Conservation (phyloP, 31 red algal species). For the Asparagopsis taxiformis region DNA sequence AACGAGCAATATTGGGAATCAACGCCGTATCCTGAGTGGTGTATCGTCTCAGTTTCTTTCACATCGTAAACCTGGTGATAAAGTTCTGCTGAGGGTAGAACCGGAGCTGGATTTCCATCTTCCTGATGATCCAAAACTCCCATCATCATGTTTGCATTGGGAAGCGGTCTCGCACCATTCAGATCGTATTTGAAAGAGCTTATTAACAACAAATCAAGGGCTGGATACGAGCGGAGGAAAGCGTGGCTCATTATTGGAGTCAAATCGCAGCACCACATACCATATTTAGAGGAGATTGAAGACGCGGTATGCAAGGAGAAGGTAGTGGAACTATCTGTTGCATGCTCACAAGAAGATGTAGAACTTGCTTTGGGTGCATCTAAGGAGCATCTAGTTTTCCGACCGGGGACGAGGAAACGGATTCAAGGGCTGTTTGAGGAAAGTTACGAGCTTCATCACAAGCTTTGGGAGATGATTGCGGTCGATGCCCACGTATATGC, state of each 20-base stretch:
- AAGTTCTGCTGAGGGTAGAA: no score
- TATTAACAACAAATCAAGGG: neutral
- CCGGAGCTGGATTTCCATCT: no score
- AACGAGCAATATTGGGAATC: no score
- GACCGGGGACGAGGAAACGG: constrained; percentile 4
- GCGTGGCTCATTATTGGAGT: constrained; percentile 23
- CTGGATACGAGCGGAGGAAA: neutral
- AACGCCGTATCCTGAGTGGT: no score
- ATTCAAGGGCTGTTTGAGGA: neutral
- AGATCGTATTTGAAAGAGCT: constrained; percentile 14
- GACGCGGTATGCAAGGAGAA: constrained; percentile 17
- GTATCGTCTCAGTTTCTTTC: no score
- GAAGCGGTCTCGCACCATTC: constrained; percentile 15
- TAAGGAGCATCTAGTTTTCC: neutral
- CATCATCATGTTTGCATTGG: constrained; percentile 17
- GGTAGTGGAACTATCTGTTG: constrained; percentile 16
- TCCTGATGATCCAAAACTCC: constrained; percentile 1
- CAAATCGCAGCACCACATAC: constrained; percentile 3
- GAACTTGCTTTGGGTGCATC: neutral
- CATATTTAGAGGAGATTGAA: constrained; percentile 26
- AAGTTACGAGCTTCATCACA: neutral
- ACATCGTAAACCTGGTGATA: no score
- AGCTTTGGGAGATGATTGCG: constrained; percentile 5
- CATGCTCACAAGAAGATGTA: constrained; percentile 24
- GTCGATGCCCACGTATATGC: constrained; percentile 13